phyloP scores from a whole-genome alignment of 2,329 filamentous ascomycete genomes.

The Colletotrichum orchidophilum region DNA sequence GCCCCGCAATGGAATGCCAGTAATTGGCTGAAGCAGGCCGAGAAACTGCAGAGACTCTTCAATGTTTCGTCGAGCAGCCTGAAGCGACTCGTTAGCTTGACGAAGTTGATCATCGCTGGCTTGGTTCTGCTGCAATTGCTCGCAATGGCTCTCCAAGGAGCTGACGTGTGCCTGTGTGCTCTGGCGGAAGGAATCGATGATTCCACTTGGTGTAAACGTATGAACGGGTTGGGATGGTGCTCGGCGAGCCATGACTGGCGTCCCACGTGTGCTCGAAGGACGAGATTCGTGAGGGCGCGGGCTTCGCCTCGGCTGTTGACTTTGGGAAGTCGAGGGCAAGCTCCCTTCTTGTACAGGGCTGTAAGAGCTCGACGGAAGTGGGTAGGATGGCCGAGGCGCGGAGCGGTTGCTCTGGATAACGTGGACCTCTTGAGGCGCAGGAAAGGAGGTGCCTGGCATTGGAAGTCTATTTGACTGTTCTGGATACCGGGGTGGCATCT shows the following conservation, averaged over 20 bases:
- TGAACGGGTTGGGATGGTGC: constrained; percentile 16
- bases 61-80: background rate
- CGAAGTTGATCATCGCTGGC: constrained; percentile 1
- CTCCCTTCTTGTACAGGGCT: constrained; percentile 19
- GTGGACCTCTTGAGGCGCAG: constrained; percentile 22
- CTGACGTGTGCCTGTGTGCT: constrained; percentile 4
- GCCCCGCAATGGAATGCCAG: constrained; percentile 22
- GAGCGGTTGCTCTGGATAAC: constrained; percentile 25
- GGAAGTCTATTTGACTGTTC: constrained; percentile 18
- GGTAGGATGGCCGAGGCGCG: constrained; percentile 11
- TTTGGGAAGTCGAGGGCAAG: constrained; percentile 17
- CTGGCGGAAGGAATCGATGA: constrained; percentile 27
- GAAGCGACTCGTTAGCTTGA: background rate
- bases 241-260: constrained; percentile 27
- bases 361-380: constrained; percentile 21
- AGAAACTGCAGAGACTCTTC: constrained; percentile 18
- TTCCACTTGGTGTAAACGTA: constrained; percentile 19
- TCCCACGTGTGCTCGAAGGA: constrained; percentile 17
- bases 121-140: constrained; percentile 15
- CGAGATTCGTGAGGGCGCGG: constrained; percentile 24
- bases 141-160: constrained; percentile 14
- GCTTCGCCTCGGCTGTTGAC: constrained; percentile 21
- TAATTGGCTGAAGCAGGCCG: constrained; percentile 18
- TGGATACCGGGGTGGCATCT: constrained; percentile 18
- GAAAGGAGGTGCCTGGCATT: background rate